Conservation (phyloP, 2,329 filamentous ascomycete species). For the Zymoseptoria crescenta region DNA sequence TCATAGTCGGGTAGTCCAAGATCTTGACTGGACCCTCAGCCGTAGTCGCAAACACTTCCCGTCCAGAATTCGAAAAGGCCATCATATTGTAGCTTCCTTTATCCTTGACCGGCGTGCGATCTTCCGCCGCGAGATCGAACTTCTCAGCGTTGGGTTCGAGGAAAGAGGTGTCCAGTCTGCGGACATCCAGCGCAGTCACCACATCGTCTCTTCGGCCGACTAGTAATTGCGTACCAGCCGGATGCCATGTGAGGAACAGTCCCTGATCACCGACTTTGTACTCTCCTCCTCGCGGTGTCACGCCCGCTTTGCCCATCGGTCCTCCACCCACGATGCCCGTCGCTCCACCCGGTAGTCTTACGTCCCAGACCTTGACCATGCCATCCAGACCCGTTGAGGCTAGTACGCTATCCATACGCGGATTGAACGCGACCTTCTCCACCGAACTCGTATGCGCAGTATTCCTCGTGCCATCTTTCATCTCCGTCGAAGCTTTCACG, state of each 20-base stretch:
- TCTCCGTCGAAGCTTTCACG: slow-evolving; percentile 66
- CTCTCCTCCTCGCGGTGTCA: slow-evolving; percentile 42
- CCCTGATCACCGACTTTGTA: slow-evolving; percentile 43
- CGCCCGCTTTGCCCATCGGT: slow-evolving; percentile 31
- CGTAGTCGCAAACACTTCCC: slow-evolving; percentile 62
- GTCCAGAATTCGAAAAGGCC: slow-evolving; percentile 64
- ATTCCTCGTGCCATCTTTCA: slow-evolving; percentile 41
- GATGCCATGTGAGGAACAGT: slow-evolving; percentile 57
- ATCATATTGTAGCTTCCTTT: slow-evolving; percentile 59
- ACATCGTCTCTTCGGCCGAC: slow-evolving; percentile 62
- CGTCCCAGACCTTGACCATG: slow-evolving; percentile 72
- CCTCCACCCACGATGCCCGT: slow-evolving; percentile 36
- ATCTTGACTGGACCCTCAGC: slow-evolving; percentile 64
- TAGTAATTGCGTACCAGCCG: slow-evolving; percentile 60
- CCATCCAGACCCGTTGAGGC: slow-evolving; percentile 69
- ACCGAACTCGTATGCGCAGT: slow-evolving; percentile 48
- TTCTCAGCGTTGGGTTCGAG: slow-evolving; percentile 7
- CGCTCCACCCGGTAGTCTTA: slow-evolving; percentile 49
- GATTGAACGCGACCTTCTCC: slow-evolving; percentile 72
- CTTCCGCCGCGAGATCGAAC: slow-evolving; percentile 13
- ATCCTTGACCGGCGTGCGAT: slow-evolving; percentile 19
- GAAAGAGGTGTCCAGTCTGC: slow-evolving; percentile 13
- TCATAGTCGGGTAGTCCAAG: slow-evolving; percentile 56
- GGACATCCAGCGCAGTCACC: slow-evolving; percentile 27
- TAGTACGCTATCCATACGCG: slow-evolving; percentile 66